Percentiles rank a stretch among this genome's conserved stretches.
Conservation (phyloP, 768 basidiomycete genomes). For the Lactifluus volemus region DNA sequence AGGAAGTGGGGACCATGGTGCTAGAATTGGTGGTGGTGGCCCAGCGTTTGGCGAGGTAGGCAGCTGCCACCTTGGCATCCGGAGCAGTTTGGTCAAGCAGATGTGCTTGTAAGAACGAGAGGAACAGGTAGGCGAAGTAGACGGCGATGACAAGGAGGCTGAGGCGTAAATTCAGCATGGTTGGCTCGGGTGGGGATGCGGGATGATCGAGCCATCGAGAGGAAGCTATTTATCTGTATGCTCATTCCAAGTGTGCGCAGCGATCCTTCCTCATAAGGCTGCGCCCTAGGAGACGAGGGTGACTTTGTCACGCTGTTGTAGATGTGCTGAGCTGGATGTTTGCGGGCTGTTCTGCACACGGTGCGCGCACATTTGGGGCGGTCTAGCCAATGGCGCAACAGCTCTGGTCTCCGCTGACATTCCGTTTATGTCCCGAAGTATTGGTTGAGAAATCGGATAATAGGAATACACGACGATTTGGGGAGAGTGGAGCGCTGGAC, state of each 20-base stretch:
- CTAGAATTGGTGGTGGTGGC: neutral
- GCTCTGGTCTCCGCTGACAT: neutral
- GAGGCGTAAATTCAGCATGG: neutral
- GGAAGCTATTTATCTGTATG: neutral
- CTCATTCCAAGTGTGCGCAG: neutral
- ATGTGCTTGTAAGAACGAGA: neutral
- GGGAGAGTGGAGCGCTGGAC: neutral
- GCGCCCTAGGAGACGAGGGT: neutral
- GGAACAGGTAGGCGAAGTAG: neutral
- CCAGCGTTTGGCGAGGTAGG: neutral
- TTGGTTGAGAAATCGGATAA: neutral
- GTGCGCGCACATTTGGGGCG: neutral
- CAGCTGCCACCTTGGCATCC: neutral
- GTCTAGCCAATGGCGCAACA: neutral
- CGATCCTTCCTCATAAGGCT: neutral
- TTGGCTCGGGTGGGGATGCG: neutral
- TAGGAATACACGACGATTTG: neutral
- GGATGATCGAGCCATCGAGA: too few relatives aligned
- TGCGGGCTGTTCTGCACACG: neutral
- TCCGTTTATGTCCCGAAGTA: neutral
- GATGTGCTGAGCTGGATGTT: neutral
- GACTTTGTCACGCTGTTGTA: neutral
- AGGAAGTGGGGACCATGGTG: too few relatives aligned
- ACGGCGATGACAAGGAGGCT: neutral
- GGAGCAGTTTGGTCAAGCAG: neutral